phyloP scores from a whole-genome alignment of 768 basidiomycete species.

The Sutorius australiensis region DNA sequence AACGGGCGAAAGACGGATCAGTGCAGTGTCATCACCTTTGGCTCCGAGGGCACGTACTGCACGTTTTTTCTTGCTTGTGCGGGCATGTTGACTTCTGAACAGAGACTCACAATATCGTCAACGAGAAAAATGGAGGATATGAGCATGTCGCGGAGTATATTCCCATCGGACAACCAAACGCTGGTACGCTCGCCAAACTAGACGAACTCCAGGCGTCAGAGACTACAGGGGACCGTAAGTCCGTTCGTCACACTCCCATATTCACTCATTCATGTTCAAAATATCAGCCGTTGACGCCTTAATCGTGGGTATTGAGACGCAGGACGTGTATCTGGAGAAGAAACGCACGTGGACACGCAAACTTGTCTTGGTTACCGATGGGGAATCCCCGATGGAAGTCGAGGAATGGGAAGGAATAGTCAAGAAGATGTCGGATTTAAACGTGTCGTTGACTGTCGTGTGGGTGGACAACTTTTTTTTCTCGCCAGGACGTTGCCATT shows the following conservation, averaged over 20 bases:
- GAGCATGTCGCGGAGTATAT: constrained; percentile 71
- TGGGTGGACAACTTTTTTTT: constrained; percentile 35
- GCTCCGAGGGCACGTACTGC: constrained; percentile 57
- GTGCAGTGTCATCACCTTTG: constrained; percentile 86
- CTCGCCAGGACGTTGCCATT: not conserved
- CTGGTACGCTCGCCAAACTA: constrained; percentile 61
- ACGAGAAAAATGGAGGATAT: constrained; percentile 62
- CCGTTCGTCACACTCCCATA: not conserved
- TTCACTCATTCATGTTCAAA: not conserved
- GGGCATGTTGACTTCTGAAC: not conserved
- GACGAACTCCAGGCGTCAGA: constrained; percentile 55
- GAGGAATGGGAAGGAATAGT: constrained; percentile 74
- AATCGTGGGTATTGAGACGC: constrained; percentile 81
- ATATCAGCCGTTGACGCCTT: constrained; percentile 76
- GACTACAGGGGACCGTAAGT: constrained; percentile 62
- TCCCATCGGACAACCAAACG: constrained; percentile 62
- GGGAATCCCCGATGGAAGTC: constrained; percentile 65
- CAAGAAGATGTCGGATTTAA: constrained; percentile 56
- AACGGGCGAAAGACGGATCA: constrained; percentile 91
- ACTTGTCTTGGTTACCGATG: constrained; percentile 82
- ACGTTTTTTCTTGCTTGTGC: not conserved
- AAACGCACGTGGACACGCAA: constrained; percentile 87
- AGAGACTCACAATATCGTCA: constrained; percentile 68
- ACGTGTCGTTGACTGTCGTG: constrained; percentile 68
- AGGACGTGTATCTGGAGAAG: constrained; percentile 57